phyloP scores from a whole-genome alignment of 2,329 filamentous ascomycete genomes.

The Xylariales sp. region DNA sequence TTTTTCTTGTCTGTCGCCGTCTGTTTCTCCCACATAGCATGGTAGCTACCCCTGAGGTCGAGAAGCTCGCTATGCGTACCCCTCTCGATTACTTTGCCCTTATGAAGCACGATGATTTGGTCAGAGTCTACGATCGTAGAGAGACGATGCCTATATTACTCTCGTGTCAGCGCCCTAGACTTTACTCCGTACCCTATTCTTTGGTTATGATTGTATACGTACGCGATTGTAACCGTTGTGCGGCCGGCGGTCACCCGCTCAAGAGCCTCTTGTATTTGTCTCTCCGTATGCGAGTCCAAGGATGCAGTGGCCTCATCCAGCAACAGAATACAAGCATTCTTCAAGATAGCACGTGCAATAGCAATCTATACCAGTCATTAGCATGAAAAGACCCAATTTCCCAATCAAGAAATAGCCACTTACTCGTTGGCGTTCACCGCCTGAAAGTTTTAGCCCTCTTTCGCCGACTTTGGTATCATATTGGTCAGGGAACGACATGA shows the following conservation, averaged over 20 bases:
- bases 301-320: slow-evolving; percentile 79
- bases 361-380: slow-evolving; percentile 53
- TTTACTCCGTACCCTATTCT: not conserved
- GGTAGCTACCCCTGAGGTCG: slow-evolving; percentile 58
- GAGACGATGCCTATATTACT: slow-evolving; percentile 59
- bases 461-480: slow-evolving; percentile 47
- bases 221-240: slow-evolving; percentile 65
- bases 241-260: slow-evolving; percentile 59
- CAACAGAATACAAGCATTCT: slow-evolving; percentile 75
- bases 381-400: slow-evolving; percentile 1
- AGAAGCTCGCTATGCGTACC: slow-evolving; percentile 63
- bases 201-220: slow-evolving; percentile 38
- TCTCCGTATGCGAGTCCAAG: slow-evolving; percentile 71
- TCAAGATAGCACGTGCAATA: slow-evolving; percentile 74
- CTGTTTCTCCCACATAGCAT: slow-evolving; percentile 65
- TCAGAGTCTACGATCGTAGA: slow-evolving; percentile 68
- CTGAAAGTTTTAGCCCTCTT: slow-evolving; percentile 57
- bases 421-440: slow-evolving; percentile 70
- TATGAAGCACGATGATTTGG: slow-evolving; percentile 64
- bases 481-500: slow-evolving; percentile 63
- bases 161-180: slow-evolving; percentile 14
- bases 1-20: slow-evolving; percentile 55
- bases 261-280: slow-evolving; percentile 66
- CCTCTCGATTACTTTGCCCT: slow-evolving; percentile 62
- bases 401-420: slow-evolving; percentile 23